Base-by-base conservation (phyloP, 2,329 filamentous ascomycete species). In the Paraphaeosphaeria sporulosa region DNA sequence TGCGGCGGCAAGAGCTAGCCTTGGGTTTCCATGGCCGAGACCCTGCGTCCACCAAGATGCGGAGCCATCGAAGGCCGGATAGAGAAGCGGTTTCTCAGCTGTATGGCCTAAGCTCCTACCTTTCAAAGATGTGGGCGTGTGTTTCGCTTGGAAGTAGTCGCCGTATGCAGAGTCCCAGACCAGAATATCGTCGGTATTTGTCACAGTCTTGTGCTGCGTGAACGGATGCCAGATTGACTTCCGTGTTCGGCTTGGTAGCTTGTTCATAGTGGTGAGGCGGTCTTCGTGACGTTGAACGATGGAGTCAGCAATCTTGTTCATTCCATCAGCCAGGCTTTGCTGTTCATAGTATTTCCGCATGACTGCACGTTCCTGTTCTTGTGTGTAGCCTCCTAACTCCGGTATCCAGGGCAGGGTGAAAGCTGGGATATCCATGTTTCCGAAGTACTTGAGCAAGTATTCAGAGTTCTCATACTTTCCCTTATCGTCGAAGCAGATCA, bases 11-110 rank as follows among this genome's bases (percentile, higher is more conserved):
- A 95, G 84, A 0, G 91, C 86, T 0, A 96, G 81, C 0, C 83
- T 79, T 0, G 91, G 86, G 67, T 92, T 93, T 6, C 89, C 90
- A 65, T 96, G 93, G 1, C 93, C 92, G 0, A 96, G 84, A 2
- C 92, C 92, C 76, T 96, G 93, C 0, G 92, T 96, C 92, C 93
- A 96, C 92, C 93, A 96, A 0, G 91, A 94, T 0, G 92, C 92
- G 0, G 92, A 95, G 2, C 90, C 92, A 67, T 96, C 93, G 57
- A 95, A 93, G 0, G 90, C 89, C 0, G 91, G 85, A 48, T 83
- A 84, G 0, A 92, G 77, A 3, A 87, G 71, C 7, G 79, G 67
- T 64, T 32, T 17, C 59, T 67, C 15, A 43, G 61, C 57, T 64
- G 64, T 43, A n/a, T 55, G 9, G 56, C 62, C 8, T 30, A 15